A percentile compares a stretch with the other conserved stretches of the same genome.
Conservation (phyloP, 148 eudicot genomes). For the Rhododendron ovatum region DNA sequence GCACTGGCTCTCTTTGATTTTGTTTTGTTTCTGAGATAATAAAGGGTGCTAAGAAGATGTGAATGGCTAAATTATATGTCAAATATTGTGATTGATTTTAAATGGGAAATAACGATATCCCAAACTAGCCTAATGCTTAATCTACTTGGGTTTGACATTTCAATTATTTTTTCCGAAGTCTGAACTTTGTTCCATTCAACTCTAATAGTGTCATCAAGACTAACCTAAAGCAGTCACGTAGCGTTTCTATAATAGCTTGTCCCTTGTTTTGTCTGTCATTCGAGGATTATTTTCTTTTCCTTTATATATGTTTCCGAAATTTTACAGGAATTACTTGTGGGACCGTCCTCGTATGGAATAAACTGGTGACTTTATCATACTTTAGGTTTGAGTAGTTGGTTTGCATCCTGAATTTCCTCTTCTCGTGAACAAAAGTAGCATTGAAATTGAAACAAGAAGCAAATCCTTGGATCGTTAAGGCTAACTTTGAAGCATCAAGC, state of each 20-base stretch:
- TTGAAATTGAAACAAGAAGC: background rate
- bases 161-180: background rate
- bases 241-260: background rate
- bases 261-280: background rate
- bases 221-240: background rate
- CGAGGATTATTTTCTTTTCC: background rate
- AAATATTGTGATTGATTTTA: background rate
- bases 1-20: background rate
- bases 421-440: background rate
- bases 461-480: background rate
- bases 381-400: background rate
- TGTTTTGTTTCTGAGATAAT: background rate
- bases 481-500: constrained; percentile 2
- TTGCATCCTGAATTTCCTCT: background rate
- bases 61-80: background rate
- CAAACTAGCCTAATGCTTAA: background rate
- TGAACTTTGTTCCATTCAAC: background rate
- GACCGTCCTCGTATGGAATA: background rate
- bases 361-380: background rate
- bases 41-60: background rate
- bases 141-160: background rate
- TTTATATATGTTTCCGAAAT: background rate
- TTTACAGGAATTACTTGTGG: background rate
- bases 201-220: background rate
- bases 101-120: background rate